Evolutionary conservation across 179 eudicot species (phyloP), one percentile per base, ranked within the genome.

Genomic region (Nepenthes alata): DNA sequence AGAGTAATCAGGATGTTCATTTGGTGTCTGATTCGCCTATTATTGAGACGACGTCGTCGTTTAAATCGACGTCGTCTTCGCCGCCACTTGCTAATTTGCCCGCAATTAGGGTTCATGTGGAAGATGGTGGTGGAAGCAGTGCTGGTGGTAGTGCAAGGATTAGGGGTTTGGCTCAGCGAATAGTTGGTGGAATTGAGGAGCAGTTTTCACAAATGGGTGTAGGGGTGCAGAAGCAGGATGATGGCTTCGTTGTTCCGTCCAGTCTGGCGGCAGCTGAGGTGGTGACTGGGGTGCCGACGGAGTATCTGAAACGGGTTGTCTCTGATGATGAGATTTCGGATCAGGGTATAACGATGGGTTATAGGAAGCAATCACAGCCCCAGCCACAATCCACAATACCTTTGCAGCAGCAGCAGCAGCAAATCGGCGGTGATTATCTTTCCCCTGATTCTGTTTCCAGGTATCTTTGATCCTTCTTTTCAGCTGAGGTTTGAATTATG

Each of bases 11-110:
- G 62, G 85, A 85, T 70, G 45, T 80, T 14, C 87, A 89, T 35
- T 89, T 95, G 15, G 87, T 87, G 55, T 90, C 91, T n/a, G 90
- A 83, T 72, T 85, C 93, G 11, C 87, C 91, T 4, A 74, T 85
- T 25, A 37, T 78, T 51, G 95, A 80, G 63, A 85, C 81, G 25
- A 48, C 73, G 7, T 90, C 97, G 47, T 85, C 95, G 12, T 87
- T 85, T 48, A 95, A 90, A 47, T 90, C 97, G 52, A 75, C 83
- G 1, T 74, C 87, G 2, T 82, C 91, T 3, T 69, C 84, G 16
- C 82, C 93, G 6, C 72, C 77, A 25, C 25, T 79, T 49, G 86
- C 78, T 52, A 84, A 80, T 64, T 74, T 84, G 81, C 88, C 90
- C 1, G 87, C 88, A 45, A 79, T 78, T 62, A 78, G 80, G 81